A percentile compares a stretch with the other conserved stretches of the same genome.
These are phyloP conservation scores for Candida krabiensis DNA, from an alignment of 805 yeast genomes.

Conservation along the genomic window DNA sequence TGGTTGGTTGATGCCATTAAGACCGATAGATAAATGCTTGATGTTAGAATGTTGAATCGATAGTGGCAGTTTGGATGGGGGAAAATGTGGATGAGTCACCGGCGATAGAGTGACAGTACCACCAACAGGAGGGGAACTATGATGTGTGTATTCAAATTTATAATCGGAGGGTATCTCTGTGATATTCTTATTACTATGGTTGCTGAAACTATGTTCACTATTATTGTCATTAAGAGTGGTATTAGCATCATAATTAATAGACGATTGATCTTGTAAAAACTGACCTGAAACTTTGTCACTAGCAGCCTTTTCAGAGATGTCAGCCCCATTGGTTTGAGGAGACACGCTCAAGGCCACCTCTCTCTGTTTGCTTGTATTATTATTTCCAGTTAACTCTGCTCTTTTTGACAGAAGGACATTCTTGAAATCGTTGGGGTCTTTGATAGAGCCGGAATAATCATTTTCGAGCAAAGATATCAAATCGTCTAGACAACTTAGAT, in stretches of 20 bases:
- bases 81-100: constrained; percentile 27
- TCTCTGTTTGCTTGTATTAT: no score
- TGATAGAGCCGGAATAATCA: constrained; percentile 14
- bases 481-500: constrained; percentile 61
- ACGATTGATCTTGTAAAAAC: no score
- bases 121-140: constrained; percentile 8
- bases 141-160: constrained; percentile 11
- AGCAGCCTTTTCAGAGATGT: no score
- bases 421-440: constrained; percentile 38
- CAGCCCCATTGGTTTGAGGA: no score
- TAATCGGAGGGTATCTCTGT: constrained; percentile 14
- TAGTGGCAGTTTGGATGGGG: constrained; percentile 23
- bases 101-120: constrained; percentile 7
- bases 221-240: neutral
- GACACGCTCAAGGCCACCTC: no score
- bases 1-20: constrained; percentile 10
- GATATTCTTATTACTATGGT: no score
- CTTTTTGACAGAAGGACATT: constrained; percentile 35
- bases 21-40: constrained; percentile 10
- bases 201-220: neutral
- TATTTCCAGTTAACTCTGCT: constrained; percentile 20
- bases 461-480: constrained; percentile 30
- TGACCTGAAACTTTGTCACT: no score
- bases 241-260: neutral
- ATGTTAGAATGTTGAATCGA: constrained; percentile 21